Base-by-base conservation (phyloP, 768 basidiomycete genomes). In the Ephemerocybe angulata region DNA sequence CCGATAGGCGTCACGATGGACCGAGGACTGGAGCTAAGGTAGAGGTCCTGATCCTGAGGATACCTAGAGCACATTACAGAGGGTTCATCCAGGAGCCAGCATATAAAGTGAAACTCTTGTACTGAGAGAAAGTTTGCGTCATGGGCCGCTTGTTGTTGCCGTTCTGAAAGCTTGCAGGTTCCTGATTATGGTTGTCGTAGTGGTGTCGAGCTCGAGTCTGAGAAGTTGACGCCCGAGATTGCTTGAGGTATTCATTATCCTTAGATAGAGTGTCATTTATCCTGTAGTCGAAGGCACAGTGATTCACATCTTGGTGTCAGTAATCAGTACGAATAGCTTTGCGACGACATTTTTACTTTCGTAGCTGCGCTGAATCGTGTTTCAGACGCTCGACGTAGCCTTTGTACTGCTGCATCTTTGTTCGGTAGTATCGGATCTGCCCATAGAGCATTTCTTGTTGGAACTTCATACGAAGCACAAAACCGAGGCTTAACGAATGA, bases 381-480 rank as follows among this genome's bases (percentile, higher is more conserved):
- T 78, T 83, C 8, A 84, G 63, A 11, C 79, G 76, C 22, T 85
- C 82, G 17, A 86, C 71, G 11, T 80, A 57, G 3, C 65, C 67
- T 7, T 81, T 76, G 50, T 82, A 80, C 60, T 88, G 84, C 29
- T 80, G 67, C 59, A 79, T 78, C 58, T 83, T 81, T 11, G 71
- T 64, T 58, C 81, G 84, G 63, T 86, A 87, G 58, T 81, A 79
- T 41, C 82, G 78, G 40, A 90, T 78, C 57, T 90, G 82, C 28
- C 79, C 74, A 4, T 84, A 83, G 70, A 92, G 79, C 11, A 82
- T 81, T 60, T 89, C 87, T 70, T 88, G 83, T 68, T 93, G 90
- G 62, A 90, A 90, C 89, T 92, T 50, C 29, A n/a, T 19, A 57
- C 19, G 42, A 38, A 51, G 42, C 28, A 21, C 31, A 37, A 41